These are phyloP conservation scores for Parafenestella ontariensis DNA, from an alignment of 2,329 filamentous ascomycete species.

Conservation along the genomic window DNA sequence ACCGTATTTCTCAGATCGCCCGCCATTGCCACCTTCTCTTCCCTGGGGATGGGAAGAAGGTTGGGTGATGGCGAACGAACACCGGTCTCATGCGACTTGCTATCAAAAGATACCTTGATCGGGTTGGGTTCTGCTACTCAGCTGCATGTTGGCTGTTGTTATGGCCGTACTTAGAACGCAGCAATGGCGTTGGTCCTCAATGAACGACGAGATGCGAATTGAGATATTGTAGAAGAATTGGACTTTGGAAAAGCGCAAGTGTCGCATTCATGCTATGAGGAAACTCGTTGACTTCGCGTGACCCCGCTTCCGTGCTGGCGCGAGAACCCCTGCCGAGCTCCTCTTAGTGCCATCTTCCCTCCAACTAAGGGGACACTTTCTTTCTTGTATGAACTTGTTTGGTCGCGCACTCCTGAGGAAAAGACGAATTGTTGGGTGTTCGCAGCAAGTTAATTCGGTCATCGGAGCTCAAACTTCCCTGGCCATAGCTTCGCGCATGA, in stretches of 20 bases:
- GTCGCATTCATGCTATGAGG: not conserved
- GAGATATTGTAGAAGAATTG: not conserved
- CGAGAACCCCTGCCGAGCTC: not conserved
- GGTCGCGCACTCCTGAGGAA: no score
- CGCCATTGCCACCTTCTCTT: constrained; percentile 1
- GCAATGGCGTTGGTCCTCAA: not conserved
- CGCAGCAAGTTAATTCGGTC: no score
- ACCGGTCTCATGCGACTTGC: constrained; percentile 49
- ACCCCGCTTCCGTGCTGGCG: constrained; percentile 3
- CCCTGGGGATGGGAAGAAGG: not conserved
- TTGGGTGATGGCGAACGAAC: constrained; percentile 27
- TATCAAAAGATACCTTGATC: constrained; percentile 48
- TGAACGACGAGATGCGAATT: not conserved
- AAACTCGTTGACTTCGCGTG: not conserved
- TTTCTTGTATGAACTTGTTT: no score
- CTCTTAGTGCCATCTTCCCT: not conserved
- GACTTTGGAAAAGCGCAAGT: not conserved
- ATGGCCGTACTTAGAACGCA: constrained; percentile 33
- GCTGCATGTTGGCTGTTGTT: constrained; percentile 35
- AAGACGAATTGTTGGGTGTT: no score
- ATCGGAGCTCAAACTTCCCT: no score
- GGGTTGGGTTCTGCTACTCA: constrained; percentile 41
- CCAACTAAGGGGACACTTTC: not conserved
- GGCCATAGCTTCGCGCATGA: no score
- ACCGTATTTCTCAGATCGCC: constrained; percentile 62